Conservation (phyloP, 169 alveolate genomes). For the Toxoplasma gondii region DNA sequence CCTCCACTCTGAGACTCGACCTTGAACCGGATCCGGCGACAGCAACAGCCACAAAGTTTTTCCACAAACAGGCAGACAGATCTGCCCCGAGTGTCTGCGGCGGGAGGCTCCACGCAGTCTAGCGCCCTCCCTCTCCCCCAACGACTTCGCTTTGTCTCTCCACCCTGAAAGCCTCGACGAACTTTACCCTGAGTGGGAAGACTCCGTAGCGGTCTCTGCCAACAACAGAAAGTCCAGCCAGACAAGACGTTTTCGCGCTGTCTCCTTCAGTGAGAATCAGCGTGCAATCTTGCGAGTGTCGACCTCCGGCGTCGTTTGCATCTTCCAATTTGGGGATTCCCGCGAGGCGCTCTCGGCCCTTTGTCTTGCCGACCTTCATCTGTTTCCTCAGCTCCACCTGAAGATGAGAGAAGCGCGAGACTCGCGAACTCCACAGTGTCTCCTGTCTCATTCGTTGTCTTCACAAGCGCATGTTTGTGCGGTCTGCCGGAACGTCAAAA, state of each 20-base stretch:
- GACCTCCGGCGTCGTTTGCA: conserved; percentile 99
- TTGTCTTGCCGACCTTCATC: conserved; percentile 68
- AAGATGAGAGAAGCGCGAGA: neutral
- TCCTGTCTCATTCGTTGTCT: too few relatives aligned
- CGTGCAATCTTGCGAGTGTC: conserved; percentile 93
- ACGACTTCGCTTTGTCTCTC: too few relatives aligned
- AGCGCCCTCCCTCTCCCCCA: too few relatives aligned
- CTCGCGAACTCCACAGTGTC: too few relatives aligned
- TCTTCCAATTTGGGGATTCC: conserved; percentile 99
- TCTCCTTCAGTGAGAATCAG: conserved; percentile 99
- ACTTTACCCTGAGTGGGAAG: conserved; percentile 90
- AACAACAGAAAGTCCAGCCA: conserved; percentile 98
- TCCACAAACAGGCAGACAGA: neutral
- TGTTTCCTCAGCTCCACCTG: conserved; percentile 70
- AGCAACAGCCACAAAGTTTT: too few relatives aligned
- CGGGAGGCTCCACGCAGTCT: too few relatives aligned
- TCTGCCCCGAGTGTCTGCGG: too few relatives aligned
- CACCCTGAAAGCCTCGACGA: neutral
- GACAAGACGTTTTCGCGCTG: conserved; percentile 98
- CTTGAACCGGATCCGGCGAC: too few relatives aligned
- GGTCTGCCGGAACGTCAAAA: too few relatives aligned
- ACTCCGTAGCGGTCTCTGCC: conserved; percentile 99
- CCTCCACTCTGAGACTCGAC: too few relatives aligned
- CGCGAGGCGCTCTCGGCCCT: conserved; percentile 77
- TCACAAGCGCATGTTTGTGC: too few relatives aligned